phyloP scores from a whole-genome alignment of 768 basidiomycete species.

The Piloderma croceum region DNA sequence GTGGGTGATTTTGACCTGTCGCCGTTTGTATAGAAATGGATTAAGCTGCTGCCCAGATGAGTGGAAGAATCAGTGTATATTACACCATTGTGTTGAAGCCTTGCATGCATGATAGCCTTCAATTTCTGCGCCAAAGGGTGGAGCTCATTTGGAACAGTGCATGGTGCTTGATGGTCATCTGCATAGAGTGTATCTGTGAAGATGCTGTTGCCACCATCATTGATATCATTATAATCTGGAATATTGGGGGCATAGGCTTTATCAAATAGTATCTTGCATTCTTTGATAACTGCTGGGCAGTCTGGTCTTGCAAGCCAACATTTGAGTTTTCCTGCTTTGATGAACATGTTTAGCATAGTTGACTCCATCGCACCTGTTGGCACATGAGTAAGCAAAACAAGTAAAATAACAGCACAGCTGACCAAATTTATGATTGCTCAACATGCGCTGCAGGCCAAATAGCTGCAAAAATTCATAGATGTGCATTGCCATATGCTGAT shows the following conservation, averaged over 20 bases:
- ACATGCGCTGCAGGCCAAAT: slow-evolving; percentile 33
- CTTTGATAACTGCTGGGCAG: slow-evolving; percentile 5
- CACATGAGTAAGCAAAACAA: slow-evolving; percentile 12
- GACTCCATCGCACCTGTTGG: slow-evolving; percentile 8
- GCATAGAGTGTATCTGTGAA: too few relatives aligned
- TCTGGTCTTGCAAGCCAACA: slow-evolving; percentile 8
- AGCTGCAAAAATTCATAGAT: slow-evolving; percentile 27
- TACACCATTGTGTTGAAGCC: slow-evolving; percentile 1
- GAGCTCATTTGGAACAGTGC: too few relatives aligned
- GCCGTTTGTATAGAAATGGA: slow-evolving; percentile 3
- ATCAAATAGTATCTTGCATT: slow-evolving; percentile 7
- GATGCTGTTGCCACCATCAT: background rate
- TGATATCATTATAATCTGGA: background rate
- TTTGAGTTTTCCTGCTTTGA: slow-evolving; percentile 5
- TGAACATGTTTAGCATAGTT: slow-evolving; percentile 13
- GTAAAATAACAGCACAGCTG: background rate
- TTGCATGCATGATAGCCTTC: background rate
- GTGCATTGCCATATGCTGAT: slow-evolving; percentile 27
- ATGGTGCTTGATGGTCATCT: too few relatives aligned
- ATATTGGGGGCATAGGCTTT: background rate
- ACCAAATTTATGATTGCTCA: slow-evolving; percentile 28
- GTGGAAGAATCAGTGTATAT: slow-evolving; percentile 6
- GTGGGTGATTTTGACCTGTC: slow-evolving; percentile 1
- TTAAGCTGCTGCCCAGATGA: slow-evolving; percentile 15
- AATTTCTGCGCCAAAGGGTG: background rate